Conservation (phyloP, 2,329 filamentous ascomycete genomes). For the Aspergillus quadrilineatus region DNA sequence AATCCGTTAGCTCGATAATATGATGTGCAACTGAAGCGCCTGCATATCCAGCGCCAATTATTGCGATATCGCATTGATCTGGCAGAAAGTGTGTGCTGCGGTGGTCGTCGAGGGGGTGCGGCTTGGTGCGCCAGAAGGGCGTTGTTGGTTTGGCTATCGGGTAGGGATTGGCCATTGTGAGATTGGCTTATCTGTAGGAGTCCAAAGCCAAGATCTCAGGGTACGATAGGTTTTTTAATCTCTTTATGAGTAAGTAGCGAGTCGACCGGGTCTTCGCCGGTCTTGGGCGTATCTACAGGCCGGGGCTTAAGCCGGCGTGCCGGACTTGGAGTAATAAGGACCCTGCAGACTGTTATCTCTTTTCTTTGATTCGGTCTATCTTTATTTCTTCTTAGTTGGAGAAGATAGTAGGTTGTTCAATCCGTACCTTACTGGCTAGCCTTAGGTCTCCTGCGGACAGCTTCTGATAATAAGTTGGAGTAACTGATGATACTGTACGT, state of each 20-base stretch:
- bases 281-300: neutral
- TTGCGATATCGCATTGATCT: conserved; percentile 41
- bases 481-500: neutral
- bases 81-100: conserved; percentile 43
- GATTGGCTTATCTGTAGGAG: neutral
- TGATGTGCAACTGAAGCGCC: conserved; percentile 45
- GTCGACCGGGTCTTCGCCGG: neutral
- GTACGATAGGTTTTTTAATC: neutral
- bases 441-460: neutral
- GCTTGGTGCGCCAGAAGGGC: conserved; percentile 47
- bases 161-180: neutral
- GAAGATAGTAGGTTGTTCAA: neutral
- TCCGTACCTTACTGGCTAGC: neutral
- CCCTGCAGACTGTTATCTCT: neutral
- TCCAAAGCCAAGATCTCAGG: neutral
- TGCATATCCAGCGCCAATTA: conserved; percentile 49
- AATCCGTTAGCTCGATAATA: conserved; percentile 28
- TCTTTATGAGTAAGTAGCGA: neutral
- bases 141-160: neutral
- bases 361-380: neutral
- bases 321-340: neutral
- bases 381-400: neutral
- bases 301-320: neutral
- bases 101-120: conserved; percentile 42
- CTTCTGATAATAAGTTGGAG: neutral